A percentile compares a stretch with the other conserved stretches of the same genome.
These are phyloP conservation scores for Magnusiomyces starmeri DNA, from an alignment of 1,139 yeast species.

Conservation along the genomic window DNA sequence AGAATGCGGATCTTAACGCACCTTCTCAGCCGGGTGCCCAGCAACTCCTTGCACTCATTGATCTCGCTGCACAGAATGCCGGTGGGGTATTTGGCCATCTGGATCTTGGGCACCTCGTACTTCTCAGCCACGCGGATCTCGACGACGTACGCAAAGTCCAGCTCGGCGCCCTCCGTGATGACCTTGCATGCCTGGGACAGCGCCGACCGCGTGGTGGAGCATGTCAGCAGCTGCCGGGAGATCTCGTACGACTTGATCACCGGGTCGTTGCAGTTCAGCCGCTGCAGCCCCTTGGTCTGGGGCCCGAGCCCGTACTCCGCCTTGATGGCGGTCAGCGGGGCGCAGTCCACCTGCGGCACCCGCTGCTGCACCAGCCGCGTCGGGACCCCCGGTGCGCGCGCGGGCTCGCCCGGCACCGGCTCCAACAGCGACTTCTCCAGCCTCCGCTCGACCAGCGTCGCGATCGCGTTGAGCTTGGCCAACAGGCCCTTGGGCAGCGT, in stretches of 20 bases:
- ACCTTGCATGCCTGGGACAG: constrained; percentile 35
- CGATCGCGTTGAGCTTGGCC: constrained; percentile 34
- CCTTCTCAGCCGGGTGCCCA: constrained; percentile 28
- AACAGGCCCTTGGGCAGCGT: constrained; percentile 37
- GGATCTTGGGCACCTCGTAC: constrained; percentile 12
- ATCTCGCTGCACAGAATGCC: constrained; percentile 41
- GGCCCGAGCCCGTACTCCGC: constrained; percentile 1
- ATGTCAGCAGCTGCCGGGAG: constrained; percentile 38
- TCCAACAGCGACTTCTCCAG: background rate
- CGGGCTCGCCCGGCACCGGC: background rate
- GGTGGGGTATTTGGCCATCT: constrained; percentile 21
- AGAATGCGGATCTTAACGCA: constrained; percentile 43
- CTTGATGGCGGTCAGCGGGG: background rate
- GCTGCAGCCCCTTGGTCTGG: constrained; percentile 15
- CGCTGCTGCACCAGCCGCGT: background rate
- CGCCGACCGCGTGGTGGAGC: constrained; percentile 34
- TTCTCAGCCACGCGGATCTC: constrained; percentile 42
- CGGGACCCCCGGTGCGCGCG: background rate
- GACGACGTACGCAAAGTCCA: constrained; percentile 48
- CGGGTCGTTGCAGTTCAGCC: constrained; percentile 20
- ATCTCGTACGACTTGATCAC: constrained; percentile 32
- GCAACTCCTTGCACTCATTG: constrained; percentile 19
- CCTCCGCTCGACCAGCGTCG: constrained; percentile 21
- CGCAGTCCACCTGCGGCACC: background rate
- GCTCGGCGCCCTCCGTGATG: constrained; percentile 36